Percentiles rank a stretch among this genome's conserved stretches.
phyloP scores from a whole-genome alignment of 139 green algal genomes.

The Chlorella sp. region DNA sequence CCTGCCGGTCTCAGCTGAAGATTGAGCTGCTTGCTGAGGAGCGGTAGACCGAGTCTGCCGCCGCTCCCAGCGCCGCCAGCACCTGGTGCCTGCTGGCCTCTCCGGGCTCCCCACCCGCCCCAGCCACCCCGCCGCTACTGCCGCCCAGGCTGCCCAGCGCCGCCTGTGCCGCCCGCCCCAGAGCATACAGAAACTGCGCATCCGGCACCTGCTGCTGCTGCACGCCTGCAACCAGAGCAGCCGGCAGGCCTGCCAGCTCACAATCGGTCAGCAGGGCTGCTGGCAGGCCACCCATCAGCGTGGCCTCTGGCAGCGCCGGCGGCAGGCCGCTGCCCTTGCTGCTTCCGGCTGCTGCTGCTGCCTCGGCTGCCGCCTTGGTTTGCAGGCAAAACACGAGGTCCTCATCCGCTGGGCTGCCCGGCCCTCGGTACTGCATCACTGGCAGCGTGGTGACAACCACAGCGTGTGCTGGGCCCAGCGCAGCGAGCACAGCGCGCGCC shows the following conservation, averaged over 20 bases:
- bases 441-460: conserved; percentile 21
- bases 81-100: not conserved
- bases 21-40: conserved; percentile 27
- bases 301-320: conserved; percentile 21
- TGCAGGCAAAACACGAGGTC: conserved; percentile 35
- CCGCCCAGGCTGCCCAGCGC: conserved; percentile 2
- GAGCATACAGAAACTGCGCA: conserved; percentile 11
- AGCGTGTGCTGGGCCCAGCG: not conserved
- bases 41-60: not conserved
- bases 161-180: not conserved
- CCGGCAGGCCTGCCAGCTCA: conserved; percentile 1
- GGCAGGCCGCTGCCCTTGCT: not conserved
- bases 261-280: conserved; percentile 28
- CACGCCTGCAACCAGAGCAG: not conserved
- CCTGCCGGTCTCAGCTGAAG: not conserved
- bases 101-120: not conserved
- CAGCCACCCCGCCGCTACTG: not conserved
- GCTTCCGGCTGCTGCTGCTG: not conserved
- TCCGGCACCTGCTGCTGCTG: conserved; percentile 26
- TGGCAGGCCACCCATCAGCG: conserved; percentile 26
- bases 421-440: conserved; percentile 42
- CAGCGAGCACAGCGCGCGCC: conserved; percentile 4
- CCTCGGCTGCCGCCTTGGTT: not conserved
- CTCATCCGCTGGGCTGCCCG: conserved; percentile 39
- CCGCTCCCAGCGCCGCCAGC: not conserved